A percentile compares a stretch with the other conserved stretches of the same genome.
These are phyloP conservation scores for Nannochloropsis gaditana DNA, from an alignment of 108 stramenopile genomes.

Conservation along the genomic window DNA sequence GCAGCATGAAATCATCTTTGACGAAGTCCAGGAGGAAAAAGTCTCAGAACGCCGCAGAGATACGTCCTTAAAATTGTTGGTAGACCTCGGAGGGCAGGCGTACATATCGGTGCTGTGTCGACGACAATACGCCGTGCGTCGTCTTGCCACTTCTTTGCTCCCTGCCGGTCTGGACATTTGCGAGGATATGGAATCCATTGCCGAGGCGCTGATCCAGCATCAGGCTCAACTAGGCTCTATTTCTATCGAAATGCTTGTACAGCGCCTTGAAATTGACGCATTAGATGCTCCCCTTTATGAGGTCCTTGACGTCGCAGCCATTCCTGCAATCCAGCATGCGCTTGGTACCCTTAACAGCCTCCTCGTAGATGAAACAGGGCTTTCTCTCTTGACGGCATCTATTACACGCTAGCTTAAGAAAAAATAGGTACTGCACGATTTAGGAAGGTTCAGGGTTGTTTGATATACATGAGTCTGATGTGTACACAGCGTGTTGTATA, in stretches of 20 bases:
- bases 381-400: neutral
- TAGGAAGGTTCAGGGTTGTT: no score
- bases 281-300: neutral
- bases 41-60: neutral
- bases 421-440: neutral
- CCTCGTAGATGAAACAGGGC: neutral
- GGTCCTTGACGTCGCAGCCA: neutral
- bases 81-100: neutral
- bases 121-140: neutral
- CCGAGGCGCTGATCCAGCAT: neutral
- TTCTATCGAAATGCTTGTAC: neutral
- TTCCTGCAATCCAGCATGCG: neutral
- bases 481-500: no score
- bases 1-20: neutral
- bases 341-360: neutral
- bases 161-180: neutral
- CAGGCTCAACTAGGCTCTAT: neutral
- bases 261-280: neutral
- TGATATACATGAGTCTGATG: no score
- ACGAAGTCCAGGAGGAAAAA: neutral
- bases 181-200: neutral
- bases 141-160: neutral
- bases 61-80: neutral
- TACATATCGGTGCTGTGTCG: constrained; percentile 1
- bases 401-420: neutral